Evolutionary conservation across 495 filamentous ascomycete species (phyloP).

Genomic region (Penicillium desertorum): DNA sequence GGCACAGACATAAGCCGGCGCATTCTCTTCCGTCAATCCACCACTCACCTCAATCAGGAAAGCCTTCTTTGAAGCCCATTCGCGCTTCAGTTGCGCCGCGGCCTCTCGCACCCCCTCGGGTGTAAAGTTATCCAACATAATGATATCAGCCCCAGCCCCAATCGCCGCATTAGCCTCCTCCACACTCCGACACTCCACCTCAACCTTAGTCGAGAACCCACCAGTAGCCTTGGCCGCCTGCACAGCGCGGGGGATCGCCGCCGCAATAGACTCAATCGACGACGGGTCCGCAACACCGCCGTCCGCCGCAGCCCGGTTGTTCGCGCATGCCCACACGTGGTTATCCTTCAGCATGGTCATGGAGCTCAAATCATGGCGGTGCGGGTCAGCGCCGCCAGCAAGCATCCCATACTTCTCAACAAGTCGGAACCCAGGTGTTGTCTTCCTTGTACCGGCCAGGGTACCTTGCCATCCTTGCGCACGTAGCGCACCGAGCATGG

Average conservation of each 20-base stretch:
- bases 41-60: slow-evolving; percentile 92
- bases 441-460: slow-evolving; percentile 95
- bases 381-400: slow-evolving; percentile 85
- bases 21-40: slow-evolving; percentile 82
- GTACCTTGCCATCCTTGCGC: slow-evolving; percentile 71
- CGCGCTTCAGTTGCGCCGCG: slow-evolving; percentile 68
- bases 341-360: slow-evolving; percentile 99
- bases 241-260: slow-evolving; percentile 81
- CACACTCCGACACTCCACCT: slow-evolving; percentile 89
- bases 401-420: slow-evolving; percentile 99
- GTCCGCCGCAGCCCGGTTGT: slow-evolving; percentile 37
- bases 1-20: slow-evolving; percentile 72
- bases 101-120: slow-evolving; percentile 70
- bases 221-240: slow-evolving; percentile 77
- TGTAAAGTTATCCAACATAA: slow-evolving; percentile 96
- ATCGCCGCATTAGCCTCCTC: slow-evolving; percentile 89
- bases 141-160: slow-evolving; percentile 83
- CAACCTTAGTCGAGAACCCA: slow-evolving; percentile 89
- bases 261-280: slow-evolving; percentile 39
- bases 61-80: slow-evolving; percentile 62
- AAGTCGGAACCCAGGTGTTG: slow-evolving; percentile 90
- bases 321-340: slow-evolving; percentile 82
- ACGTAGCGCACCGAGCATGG: slow-evolving; percentile 53
- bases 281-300: slow-evolving; percentile 13
- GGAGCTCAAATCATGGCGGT: slow-evolving; percentile 84